Evolutionary conservation across 495 filamentous ascomycete species (phyloP), one percentile per base, ranked within the genome.

Genomic region (Trypethelium eluteriae): DNA sequence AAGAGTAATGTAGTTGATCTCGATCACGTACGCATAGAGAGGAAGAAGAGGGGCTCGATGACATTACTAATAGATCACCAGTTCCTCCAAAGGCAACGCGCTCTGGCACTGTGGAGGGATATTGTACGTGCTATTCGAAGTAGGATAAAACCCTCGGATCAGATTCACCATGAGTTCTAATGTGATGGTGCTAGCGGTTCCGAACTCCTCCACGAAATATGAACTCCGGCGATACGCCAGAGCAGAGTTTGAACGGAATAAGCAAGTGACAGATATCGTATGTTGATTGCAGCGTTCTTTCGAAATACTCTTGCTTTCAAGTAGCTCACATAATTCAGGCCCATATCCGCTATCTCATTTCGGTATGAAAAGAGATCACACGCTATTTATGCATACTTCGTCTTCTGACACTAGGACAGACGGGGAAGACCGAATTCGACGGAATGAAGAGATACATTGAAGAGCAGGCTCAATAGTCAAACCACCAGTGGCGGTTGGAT

Each of bases 181-280:
- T 39, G 35, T 3, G 35, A 16, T 74, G 63, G 80, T 79, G 14
- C 73, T 76, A 63, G 77, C 74, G 39, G 83, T 88, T 34, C 39
- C 74, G 5, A 82, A 86, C 67, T 75, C 76, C 44, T 71, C 70
- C 9, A 84, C 87, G 11, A 82, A 85, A 34, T 75, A 79, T 61
- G 92, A 95, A 70, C 85, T 92, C 67, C 81, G 81, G 41, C 76
- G 77, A 38, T 93, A 89, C 79, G 91, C 88, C 38, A 83, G 90
- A 12, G 77, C 81, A 56, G 91, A 94, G 70, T 93, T 94, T 73
- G 86, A 90, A 74, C 82, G 88, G 36, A 85, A 91, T 75, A 83
- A 82, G 32, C 69, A 79, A 39, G 87, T 93, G 34, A 86, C 84
- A 2, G 90, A 95, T 73, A 69, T 89, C 69, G 87, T 89, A 79